Evolutionary conservation across 352 stramenopile genomes (phyloP).

Genomic region (Phytophthora macrochlamydospora): DNA sequence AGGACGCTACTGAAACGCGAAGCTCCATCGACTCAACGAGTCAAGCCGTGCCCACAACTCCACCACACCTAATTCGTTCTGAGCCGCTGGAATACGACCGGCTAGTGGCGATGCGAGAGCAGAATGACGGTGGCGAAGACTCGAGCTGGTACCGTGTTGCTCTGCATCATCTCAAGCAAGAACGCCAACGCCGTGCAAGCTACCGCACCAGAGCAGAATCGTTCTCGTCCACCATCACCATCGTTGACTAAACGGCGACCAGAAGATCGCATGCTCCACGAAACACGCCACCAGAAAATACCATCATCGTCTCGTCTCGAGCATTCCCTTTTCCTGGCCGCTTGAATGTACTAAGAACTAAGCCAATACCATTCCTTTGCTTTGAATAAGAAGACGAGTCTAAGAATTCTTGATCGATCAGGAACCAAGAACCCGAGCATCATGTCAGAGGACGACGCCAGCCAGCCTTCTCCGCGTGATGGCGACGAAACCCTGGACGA

Average conservation of each 20-base stretch:
- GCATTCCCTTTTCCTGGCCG: constrained; percentile 13
- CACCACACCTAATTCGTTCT: constrained; percentile 3
- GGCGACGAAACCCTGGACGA: background rate
- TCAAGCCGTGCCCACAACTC: constrained; percentile 4
- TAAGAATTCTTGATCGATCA: no score
- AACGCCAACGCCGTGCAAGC: constrained; percentile 32
- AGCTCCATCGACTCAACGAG: background rate
- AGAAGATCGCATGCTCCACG: background rate
- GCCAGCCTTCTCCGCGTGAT: no score
- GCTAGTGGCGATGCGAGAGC: constrained; percentile 32
- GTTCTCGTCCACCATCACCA: constrained; percentile 37
- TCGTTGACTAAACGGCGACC: constrained; percentile 25
- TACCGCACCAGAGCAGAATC: constrained; percentile 27
- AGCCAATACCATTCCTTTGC: constrained; percentile 6
- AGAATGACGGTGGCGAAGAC: constrained; percentile 21
- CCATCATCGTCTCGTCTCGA: constrained; percentile 7
- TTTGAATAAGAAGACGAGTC: constrained; percentile 10
- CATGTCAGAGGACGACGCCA: background rate
- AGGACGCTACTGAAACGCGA: background rate
- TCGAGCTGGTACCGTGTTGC: constrained; percentile 33
- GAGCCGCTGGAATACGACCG: constrained; percentile 28
- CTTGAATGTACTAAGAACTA: constrained; percentile 5
- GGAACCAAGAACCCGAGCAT: background rate
- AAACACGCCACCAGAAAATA: constrained; percentile 10
- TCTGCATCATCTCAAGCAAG: constrained; percentile 38